Evolutionary conservation across 768 basidiomycete genomes (phyloP), one percentile per base, ranked within the genome.

Genomic region (Exsudoporus frostii): DNA sequence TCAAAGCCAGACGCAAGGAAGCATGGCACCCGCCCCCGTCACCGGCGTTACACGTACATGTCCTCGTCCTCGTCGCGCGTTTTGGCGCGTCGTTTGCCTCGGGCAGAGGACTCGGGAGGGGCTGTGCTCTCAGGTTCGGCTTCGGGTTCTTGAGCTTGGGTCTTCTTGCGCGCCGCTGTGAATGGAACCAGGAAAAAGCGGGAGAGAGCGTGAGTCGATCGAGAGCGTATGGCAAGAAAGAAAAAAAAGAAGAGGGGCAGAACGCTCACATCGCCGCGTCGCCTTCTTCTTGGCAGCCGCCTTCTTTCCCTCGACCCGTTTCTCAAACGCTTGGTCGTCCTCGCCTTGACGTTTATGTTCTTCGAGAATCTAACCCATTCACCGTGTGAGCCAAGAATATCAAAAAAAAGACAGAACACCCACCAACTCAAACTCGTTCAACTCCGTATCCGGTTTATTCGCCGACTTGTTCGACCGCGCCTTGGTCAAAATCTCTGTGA

Each of bases 391-490:
- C 25, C 25, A 8, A 17, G 8, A 10, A 24, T n/a, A n/a, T n/a
- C n/a, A 8, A 29, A 25, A 34, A 29, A 41, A 22, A 15, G 13
- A 7, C 15, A 8, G 20, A 45, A n/a, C 0, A 27, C 74, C 29
- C 55, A 90, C 94, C 65, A 79, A 78, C 69, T 98, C 94, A 64
- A 99, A 99, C 72, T 99, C 96, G 58, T 95, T 88, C 43, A 98
- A 73, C 62, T 98, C 96, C 0, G 87, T 81, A 59, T 97, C 95
- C 3, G 93, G 91, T 69, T 97, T 98, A 66, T 87, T 91, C 57
- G 89, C 83, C 32, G 86, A 87, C 72, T 97, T 98, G 73, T 96
- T 96, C 30, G 82, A 73, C n/a, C 92, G 81, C 27, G 86, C 92
- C 81, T 98, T 99, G 45, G 73, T 73, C n/a, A 99, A 79, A 53